Evolutionary conservation across 768 basidiomycete genomes (phyloP).

Genomic region (Collybia sordida): DNA sequence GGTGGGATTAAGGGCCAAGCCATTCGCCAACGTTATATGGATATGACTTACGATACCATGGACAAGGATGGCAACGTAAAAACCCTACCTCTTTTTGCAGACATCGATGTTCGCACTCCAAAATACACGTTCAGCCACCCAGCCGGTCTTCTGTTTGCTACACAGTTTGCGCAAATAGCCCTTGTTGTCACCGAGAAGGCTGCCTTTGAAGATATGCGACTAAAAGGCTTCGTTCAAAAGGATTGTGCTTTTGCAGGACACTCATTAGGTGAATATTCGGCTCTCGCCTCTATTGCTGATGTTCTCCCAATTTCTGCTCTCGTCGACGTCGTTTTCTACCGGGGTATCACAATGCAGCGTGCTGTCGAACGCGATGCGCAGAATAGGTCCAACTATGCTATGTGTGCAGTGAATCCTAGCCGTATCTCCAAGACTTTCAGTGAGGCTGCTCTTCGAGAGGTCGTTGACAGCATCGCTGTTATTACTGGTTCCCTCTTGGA

Average conservation of each 20-base stretch:
- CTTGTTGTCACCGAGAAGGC: conserved; percentile 98
- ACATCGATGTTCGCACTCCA: conserved; percentile 92
- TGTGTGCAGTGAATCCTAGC: conserved; percentile 99
- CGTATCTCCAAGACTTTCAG: conserved; percentile 94
- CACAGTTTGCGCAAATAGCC: conserved; percentile 98
- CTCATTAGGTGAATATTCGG: conserved; percentile 98
- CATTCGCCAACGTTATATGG: conserved; percentile 99
- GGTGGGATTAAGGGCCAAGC: conserved; percentile 99
- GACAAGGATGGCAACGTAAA: conserved; percentile 96
- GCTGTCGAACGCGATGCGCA: conserved; percentile 94
- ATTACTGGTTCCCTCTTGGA: conserved; percentile 83
- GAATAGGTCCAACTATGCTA: conserved; percentile 95
- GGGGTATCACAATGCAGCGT: conserved; percentile 99
- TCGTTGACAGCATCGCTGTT: conserved; percentile 86
- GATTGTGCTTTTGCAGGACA: conserved; percentile 96
- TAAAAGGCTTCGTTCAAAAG: conserved; percentile 91
- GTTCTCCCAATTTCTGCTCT: conserved; percentile 93
- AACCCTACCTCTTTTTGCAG: conserved; percentile 93
- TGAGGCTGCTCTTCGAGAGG: conserved; percentile 93
- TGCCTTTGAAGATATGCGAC: conserved; percentile 96
- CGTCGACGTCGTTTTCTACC: conserved; percentile 98
- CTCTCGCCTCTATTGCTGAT: conserved; percentile 95
- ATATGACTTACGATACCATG: conserved; percentile 97
- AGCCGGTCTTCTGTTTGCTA: conserved; percentile 92
- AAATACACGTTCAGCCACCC: conserved; percentile 99